These are phyloP conservation scores for Phylloporus scabripes DNA, from an alignment of 768 basidiomycete species.

Conservation along the genomic window DNA sequence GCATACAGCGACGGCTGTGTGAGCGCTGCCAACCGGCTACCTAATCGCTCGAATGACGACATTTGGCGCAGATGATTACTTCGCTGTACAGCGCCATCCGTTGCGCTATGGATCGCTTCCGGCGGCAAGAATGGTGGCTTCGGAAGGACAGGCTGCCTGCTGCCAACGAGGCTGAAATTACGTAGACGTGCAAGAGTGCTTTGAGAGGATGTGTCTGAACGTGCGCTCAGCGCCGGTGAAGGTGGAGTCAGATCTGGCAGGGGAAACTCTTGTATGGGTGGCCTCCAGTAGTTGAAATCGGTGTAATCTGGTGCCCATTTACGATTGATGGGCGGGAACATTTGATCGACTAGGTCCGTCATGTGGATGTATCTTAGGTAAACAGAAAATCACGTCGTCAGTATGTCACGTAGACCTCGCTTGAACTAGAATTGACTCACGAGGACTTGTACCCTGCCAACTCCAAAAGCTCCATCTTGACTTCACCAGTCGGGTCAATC, in stretches of 20 bases:
- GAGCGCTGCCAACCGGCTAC: slow-evolving; percentile 52
- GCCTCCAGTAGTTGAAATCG: slow-evolving; percentile 96
- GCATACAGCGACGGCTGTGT: slow-evolving; percentile 35
- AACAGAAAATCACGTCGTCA: not conserved
- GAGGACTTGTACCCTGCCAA: slow-evolving; percentile 96
- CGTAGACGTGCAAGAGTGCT: slow-evolving; percentile 69
- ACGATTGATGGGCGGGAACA: slow-evolving; percentile 94
- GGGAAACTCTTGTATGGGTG: slow-evolving; percentile 68
- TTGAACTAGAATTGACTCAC: slow-evolving; percentile 38
- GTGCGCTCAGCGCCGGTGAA: slow-evolving; percentile 90
- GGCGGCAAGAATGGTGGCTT: slow-evolving; percentile 28
- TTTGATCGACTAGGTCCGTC: slow-evolving; percentile 99
- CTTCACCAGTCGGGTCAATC: slow-evolving; percentile 90
- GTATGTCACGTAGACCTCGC: not conserved
- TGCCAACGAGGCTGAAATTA: slow-evolving; percentile 70
- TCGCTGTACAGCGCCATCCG: slow-evolving; percentile 23
- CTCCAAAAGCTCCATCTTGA: slow-evolving; percentile 96
- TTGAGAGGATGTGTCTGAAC: slow-evolving; percentile 79
- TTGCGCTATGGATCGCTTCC: not conserved
- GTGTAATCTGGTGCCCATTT: slow-evolving; percentile 89
- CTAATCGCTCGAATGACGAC: slow-evolving; percentile 70
- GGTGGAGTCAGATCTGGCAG: slow-evolving; percentile 81
- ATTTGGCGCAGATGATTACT: slow-evolving; percentile 58
- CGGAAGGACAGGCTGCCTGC: slow-evolving; percentile 32
- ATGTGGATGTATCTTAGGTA: slow-evolving; percentile 85